phyloP scores from a whole-genome alignment of 164 flowering plant species.

The Sextonia rubra region DNA sequence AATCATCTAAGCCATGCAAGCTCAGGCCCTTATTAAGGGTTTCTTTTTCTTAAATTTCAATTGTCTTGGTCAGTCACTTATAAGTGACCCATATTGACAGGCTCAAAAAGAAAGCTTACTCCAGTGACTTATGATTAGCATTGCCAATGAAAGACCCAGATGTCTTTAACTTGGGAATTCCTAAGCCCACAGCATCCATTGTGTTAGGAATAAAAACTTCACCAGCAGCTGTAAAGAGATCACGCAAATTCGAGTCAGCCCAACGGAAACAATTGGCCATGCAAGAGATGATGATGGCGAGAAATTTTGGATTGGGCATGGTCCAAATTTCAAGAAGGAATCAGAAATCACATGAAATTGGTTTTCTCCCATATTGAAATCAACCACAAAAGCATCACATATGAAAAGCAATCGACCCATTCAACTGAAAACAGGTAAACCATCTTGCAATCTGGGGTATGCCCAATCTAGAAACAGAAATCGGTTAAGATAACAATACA shows the following conservation, averaged over 20 bases:
- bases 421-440: too few species aligned
- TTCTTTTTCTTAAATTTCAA: too few species aligned
- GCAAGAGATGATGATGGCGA: too few species aligned
- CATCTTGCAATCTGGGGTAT: too few species aligned
- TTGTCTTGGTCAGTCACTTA: background rate
- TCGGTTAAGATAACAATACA: too few species aligned
- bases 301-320: too few species aligned
- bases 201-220: conserved; percentile 3
- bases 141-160: background rate
- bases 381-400: too few species aligned
- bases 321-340: too few species aligned
- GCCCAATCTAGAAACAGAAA: too few species aligned
- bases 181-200: conserved; percentile 3
- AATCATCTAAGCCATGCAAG: background rate
- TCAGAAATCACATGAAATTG: too few species aligned
- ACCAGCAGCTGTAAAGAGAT: background rate
- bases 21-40: background rate
- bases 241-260: background rate
- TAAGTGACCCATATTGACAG: background rate
- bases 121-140: background rate
- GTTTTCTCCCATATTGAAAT: too few species aligned
- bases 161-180: background rate
- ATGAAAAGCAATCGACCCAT: too few species aligned
- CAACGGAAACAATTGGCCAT: background rate
- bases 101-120: background rate